Conservation (phyloP, 768 basidiomycete species). For the Fomitopsis pulvina region DNA sequence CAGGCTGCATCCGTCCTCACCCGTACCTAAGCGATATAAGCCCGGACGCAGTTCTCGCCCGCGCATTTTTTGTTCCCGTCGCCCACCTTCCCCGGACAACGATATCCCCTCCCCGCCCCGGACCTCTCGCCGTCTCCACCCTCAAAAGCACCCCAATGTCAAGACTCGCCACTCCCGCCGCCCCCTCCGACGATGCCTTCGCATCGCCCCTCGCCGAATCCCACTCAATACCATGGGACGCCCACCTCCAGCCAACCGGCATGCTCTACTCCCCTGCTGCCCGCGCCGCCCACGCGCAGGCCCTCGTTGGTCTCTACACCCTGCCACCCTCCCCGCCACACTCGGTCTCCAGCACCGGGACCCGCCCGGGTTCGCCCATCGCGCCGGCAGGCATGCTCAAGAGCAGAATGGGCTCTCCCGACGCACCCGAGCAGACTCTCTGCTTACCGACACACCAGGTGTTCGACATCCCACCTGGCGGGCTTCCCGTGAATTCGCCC, state of each 20-base stretch:
- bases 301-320: constrained; percentile 37
- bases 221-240: constrained; percentile 44
- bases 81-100: not conserved
- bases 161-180: constrained; percentile 41
- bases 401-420: constrained; percentile 41
- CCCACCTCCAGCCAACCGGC: constrained; percentile 16
- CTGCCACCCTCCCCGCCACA: constrained; percentile 31
- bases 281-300: constrained; percentile 28
- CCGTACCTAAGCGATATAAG: constrained; percentile 3
- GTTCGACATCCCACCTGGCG: constrained; percentile 51
- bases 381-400: constrained; percentile 46
- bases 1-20: not conserved
- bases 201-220: constrained; percentile 41
- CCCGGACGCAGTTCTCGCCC: not conserved
- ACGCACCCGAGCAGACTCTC: constrained; percentile 39
- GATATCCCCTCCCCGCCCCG: not conserved
- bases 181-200: constrained; percentile 53
- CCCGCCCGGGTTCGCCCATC: constrained; percentile 29
- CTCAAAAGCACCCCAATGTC: constrained; percentile 7
- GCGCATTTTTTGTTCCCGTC: constrained; percentile 2
- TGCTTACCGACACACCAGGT: constrained; percentile 70
- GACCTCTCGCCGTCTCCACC: not conserved
- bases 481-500: constrained; percentile 22
- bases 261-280: constrained; percentile 31
- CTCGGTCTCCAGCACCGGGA: constrained; percentile 32